Base-by-base conservation (phyloP, 257 asterid genomes). In the Nyctanthes arbortristis region DNA sequence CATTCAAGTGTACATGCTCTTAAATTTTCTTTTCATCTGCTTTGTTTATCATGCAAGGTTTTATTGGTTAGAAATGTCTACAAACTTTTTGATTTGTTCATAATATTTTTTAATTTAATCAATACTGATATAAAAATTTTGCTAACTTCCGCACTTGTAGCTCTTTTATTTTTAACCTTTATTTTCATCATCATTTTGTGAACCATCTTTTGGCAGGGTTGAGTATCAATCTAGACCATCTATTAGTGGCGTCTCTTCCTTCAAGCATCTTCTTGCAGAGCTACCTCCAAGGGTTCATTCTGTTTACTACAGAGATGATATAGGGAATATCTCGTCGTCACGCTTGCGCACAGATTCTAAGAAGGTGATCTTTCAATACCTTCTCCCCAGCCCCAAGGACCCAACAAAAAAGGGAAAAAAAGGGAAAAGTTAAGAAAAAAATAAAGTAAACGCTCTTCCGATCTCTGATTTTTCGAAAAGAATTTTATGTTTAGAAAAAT, bases 231-330 rank as follows among this genome's bases (percentile, higher is more conserved):
- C 96, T n/a, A 83, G 73, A 76, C 90, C 96, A n/a, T 56, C 76
- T 47, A 69, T 75, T 20, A 87, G 90, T 74, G 97, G 96, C 67
- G 81, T 52, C 67, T 85, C 99, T 70, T 94, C 99, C 69, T 89
- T 94, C 84, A 94, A 88, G 86, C 93, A 91, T 86, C 88, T 94
- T 79, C 85, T 86, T 67, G 99, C 96, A 25, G 93, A 78, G 74
- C 78, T 94, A 65, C 99, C 99, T 52, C 97, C 97, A 35, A 84
- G 95, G 62, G 97, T 91, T 82, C 99, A 89, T 81, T 94, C 99
- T 67, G 99, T 94, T 73, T 94, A 94, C 85, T 94, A 94, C 89
- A 86, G 99, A 75, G 99, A 94, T 84, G 81, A 77, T 35, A 94
- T 94, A 14, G 99, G 97, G 69, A 94, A 94, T 62, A 91, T 94